A percentile compares a stretch with the other conserved stretches of the same genome.
Conservation (phyloP, 768 basidiomycete species). For the Sporobolomyces pararoseus region DNA sequence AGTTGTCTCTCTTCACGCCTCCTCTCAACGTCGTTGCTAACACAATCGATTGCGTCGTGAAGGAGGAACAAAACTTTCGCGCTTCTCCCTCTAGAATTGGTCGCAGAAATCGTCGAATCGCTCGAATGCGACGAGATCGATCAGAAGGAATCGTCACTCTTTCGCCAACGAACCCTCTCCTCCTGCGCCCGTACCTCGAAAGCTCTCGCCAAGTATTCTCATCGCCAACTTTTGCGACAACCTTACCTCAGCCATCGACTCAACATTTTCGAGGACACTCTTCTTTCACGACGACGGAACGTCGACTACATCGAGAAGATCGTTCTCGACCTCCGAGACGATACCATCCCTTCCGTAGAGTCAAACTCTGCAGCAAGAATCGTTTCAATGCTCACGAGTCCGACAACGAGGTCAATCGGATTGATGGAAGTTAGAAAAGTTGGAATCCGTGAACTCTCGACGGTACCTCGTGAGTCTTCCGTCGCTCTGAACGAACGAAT, state of each 20-base stretch:
- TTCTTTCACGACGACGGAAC: neutral
- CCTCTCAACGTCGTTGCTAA: neutral
- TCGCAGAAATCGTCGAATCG: slow-evolving; percentile 5
- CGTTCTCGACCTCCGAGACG: slow-evolving; percentile 3
- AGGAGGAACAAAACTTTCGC: neutral
- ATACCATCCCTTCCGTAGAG: neutral
- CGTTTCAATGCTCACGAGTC: neutral
- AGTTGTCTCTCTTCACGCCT: neutral
- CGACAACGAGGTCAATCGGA: neutral
- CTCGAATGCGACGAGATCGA: neutral
- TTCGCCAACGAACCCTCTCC: neutral
- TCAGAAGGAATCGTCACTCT: neutral
- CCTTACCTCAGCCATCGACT: neutral
- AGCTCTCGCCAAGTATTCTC: neutral
- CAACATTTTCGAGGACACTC: neutral
- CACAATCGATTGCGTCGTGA: too few species aligned
- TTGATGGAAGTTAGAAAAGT: slow-evolving; percentile 2
- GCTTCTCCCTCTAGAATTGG: slow-evolving; percentile 2
- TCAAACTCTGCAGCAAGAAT: neutral
- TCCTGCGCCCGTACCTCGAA: neutral
- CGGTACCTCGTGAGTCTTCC: slow-evolving; percentile 4
- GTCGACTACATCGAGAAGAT: neutral
- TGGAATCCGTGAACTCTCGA: neutral
- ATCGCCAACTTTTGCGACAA: neutral
- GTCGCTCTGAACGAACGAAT: neutral